phyloP scores from a whole-genome alignment of 164 flowering plant species.

The Annona cherimola region DNA sequence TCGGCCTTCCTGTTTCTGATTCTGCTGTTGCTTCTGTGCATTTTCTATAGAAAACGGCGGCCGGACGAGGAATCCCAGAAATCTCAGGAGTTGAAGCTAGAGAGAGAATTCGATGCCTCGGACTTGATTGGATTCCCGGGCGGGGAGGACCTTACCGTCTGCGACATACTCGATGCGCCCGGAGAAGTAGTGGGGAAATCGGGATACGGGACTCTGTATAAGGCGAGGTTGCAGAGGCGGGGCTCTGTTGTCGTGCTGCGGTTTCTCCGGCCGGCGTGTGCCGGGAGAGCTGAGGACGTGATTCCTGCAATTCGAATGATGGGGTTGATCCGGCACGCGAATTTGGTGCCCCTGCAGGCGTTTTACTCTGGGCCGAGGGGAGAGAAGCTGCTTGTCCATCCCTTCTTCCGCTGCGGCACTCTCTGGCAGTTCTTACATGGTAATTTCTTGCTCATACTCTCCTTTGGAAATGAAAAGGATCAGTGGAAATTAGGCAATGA shows the following conservation, averaged over 20 bases:
- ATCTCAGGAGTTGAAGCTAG: conserved; percentile 14
- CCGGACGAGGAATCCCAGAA: conserved; percentile 8
- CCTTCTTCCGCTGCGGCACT: conserved; percentile 55
- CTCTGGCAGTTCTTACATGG: conserved; percentile 75
- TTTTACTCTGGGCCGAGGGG: conserved; percentile 85
- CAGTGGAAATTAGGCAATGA: neutral
- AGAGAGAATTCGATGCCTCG: conserved; percentile 27
- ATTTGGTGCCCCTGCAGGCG: conserved; percentile 80
- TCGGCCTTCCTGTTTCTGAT: neutral
- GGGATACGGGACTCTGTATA: conserved; percentile 80
- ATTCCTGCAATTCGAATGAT: conserved; percentile 40
- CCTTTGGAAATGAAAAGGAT: neutral
- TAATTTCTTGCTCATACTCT: conserved; percentile 16
- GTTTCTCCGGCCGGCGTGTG: conserved; percentile 74
- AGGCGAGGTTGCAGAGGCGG: conserved; percentile 47
- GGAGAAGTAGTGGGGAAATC: conserved; percentile 96
- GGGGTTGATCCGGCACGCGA: conserved; percentile 66
- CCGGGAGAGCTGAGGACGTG: conserved; percentile 33
- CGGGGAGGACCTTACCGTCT: conserved; percentile 55
- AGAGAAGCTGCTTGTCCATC: conserved; percentile 90
- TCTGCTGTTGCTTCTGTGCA: neutral
- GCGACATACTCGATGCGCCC: conserved; percentile 82
- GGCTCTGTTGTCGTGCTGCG: conserved; percentile 50
- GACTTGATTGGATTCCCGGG: conserved; percentile 62
- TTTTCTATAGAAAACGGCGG: conserved; percentile 9